A percentile compares a stretch with the other conserved stretches of the same genome.
These are phyloP conservation scores for Clavariopsis aquatica DNA, from an alignment of 495 filamentous ascomycete genomes.

Conservation along the genomic window DNA sequence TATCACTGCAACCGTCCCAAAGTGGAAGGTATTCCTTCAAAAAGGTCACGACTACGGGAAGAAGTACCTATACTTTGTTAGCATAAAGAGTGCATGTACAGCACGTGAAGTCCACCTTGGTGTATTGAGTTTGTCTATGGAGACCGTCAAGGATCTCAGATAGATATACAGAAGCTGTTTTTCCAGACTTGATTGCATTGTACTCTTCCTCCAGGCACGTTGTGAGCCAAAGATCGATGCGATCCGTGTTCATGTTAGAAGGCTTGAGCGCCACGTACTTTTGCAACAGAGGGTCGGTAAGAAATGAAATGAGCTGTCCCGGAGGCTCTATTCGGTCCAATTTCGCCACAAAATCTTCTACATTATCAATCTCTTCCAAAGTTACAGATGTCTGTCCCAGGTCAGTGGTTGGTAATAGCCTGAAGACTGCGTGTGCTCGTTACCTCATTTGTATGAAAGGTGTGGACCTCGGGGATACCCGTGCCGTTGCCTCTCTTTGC, in stretches of 20 bases:
- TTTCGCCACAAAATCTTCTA: constrained; percentile 70
- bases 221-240: constrained; percentile 41
- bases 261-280: constrained; percentile 70
- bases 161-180: constrained; percentile 8
- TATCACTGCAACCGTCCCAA: constrained; percentile 70
- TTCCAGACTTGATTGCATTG: constrained; percentile 14
- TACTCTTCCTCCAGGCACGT: constrained; percentile 40
- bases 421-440: constrained; percentile 1
- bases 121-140: constrained; percentile 54
- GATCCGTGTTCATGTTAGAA: constrained; percentile 45
- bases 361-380: constrained; percentile 75
- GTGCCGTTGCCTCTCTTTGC: constrained; percentile 49
- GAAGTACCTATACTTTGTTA: constrained; percentile 49
- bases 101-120: constrained; percentile 43
- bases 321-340: constrained; percentile 79
- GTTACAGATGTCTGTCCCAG: constrained; percentile 59
- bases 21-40: constrained; percentile 58
- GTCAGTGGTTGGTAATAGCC: neutral
- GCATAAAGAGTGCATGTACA: constrained; percentile 56
- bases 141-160: constrained; percentile 32
- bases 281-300: constrained; percentile 76
- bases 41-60: constrained; percentile 65
- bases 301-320: constrained; percentile 73
- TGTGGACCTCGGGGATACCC: constrained; percentile 70
- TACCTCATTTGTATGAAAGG: constrained; percentile 69